Evolutionary conservation across 371 early-diverging fungal species (phyloP), one percentile per base, ranked within the genome.

Genomic region (Mucor racemosus): DNA sequence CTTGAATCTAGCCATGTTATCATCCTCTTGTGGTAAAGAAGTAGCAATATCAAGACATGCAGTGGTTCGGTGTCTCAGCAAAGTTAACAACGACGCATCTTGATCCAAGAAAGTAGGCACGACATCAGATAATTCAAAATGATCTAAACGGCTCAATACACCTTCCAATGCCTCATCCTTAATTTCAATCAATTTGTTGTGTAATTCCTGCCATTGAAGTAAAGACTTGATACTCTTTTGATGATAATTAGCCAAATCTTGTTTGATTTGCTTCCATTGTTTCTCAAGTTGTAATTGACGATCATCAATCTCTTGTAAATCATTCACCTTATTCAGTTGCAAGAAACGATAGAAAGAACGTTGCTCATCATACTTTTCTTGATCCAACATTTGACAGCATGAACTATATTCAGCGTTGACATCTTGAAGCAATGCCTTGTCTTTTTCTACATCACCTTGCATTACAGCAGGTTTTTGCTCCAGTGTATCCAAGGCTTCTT

Each of bases 341-440:
- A 73, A 60, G 21, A 73, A 73, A 0, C 69, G 62, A 36, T 73
- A 63, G 14, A 65, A 65, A 11, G 73, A 73, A 5, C 69, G 58
- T 11, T 58, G 53, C 19, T 73, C 65, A 34, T 73, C 73, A n/a
- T 68, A 65, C n/a, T 58, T 58, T 42, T 72, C 68, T 21, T 58
- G 57, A 10, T 57, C 58, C 8, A 53, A 9, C 14, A 53, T 53
- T 26, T 53, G 53, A 31, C 53, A 53, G 31, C 53, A 53, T 21
- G 3, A 5, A 13, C 8, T 4, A 31, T 53, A 53, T 0, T 35
- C 36, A 3, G 36, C n/a, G n/a, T 36, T 4, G 36, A 56, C n/a
- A 5, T 56, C 17, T 17, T 56, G 15, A 10, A 56, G 35, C 0
- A 35, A 26, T 7, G 36, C 56, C 15, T 60, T 44, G 8, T 60